Base-by-base conservation (phyloP, 495 filamentous ascomycete species). In the Penicillium coprophilum region DNA sequence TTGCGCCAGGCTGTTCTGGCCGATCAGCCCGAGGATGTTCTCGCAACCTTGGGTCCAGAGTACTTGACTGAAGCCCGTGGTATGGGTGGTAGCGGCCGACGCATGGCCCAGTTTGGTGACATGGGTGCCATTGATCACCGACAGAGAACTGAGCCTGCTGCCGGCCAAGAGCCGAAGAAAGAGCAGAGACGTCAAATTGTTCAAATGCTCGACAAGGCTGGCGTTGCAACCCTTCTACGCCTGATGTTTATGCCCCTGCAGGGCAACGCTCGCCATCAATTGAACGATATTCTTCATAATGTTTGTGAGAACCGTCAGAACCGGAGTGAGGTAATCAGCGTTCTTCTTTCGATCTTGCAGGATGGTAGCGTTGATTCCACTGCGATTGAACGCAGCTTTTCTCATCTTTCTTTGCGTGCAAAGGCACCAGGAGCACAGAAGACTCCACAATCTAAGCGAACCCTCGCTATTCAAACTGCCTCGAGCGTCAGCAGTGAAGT, bases 211-310 rank as follows among this genome's bases (percentile, higher is more conserved):
- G 95, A 99, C 73, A 97, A 96, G 68, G 81, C 92, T 52, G 94
- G 94, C 24, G 85, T 99, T 68, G 94, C 95, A 21, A 97, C 94
- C 11, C 74, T 99, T 8, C 81, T 99, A 32, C 90, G 94, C 15
- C 79, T 99, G 12, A 96, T 99, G 93, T 99, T 99, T 67, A 87
- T 97, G 57, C 87, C 90, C 41, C 89, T 96, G 58, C 88, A 92
- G 51, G 89, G 88, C 31, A 91, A 85, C 55, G 87, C 89, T 34
- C 88, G 90, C 56, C 82, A 82, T 50, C 88, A 87, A 30, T 80
- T 99, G 17, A 89, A 92, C 63, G 85, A 88, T 45, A 88, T 97
- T 55, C 85, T 99, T 30, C 81, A 87, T 60, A 87, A 94, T 58
- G 86, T 96, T 45, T 97, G 89, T 65, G 87, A 95, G 72, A 97